Evolutionary conservation across 164 flowering plant species (phyloP).

Genomic region (Warburgia ugandensis): DNA sequence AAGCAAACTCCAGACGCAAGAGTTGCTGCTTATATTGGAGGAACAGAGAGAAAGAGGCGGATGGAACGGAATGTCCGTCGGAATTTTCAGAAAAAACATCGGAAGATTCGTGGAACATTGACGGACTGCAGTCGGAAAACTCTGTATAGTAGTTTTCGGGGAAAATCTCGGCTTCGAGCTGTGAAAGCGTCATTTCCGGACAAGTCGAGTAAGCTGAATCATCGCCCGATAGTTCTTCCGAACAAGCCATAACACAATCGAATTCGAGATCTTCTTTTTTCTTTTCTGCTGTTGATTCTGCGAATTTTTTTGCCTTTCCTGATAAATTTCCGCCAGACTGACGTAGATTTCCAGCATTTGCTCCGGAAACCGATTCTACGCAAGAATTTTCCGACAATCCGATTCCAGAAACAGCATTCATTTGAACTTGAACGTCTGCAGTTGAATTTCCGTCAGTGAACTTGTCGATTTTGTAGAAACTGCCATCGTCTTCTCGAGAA

Average conservation of each 20-base stretch:
- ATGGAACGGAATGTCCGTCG: conserved; percentile 29
- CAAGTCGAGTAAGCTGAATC: conserved; percentile 27
- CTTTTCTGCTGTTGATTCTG: conserved; percentile 18
- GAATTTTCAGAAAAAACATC: conserved; percentile 64
- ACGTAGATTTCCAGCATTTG: conserved; percentile 2
- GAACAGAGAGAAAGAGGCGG: conserved; percentile 47
- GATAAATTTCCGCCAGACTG: not conserved
- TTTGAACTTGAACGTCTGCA: no score
- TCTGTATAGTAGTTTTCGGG: conserved; percentile 19
- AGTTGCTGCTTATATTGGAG: conserved; percentile 44
- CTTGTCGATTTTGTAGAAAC: no score
- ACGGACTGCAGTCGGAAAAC: conserved; percentile 37
- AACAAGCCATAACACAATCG: conserved; percentile 45
- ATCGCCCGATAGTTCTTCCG: conserved; percentile 33
- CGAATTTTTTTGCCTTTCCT: not conserved
- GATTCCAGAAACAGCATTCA: not conserved
- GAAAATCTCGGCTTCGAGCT: conserved; percentile 34
- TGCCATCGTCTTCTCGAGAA: no score
- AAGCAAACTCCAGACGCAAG: conserved; percentile 9
- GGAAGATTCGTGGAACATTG: conserved; percentile 42
- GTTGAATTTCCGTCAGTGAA: no score
- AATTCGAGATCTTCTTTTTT: conserved; percentile 3
- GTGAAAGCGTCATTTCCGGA: conserved; percentile 27
- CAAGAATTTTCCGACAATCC: conserved; percentile 12
- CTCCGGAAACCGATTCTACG: conserved; percentile 18